phyloP scores from a whole-genome alignment of 1,139 yeast genomes.

The Blastobotrys malaysiensis region DNA sequence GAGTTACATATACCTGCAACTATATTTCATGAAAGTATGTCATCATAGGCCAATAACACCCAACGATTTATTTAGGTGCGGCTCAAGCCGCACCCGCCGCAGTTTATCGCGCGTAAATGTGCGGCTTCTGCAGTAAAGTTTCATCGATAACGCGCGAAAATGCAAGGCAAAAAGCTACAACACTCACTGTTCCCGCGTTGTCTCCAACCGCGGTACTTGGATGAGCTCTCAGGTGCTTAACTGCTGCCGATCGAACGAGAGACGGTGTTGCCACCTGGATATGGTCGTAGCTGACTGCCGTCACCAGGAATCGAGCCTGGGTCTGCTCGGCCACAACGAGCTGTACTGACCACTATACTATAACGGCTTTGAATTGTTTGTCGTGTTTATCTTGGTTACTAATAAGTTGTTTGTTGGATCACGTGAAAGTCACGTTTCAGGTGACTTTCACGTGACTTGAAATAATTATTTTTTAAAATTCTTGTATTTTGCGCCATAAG shows the following conservation, averaged over 20 bases:
- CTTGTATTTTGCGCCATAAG: neutral
- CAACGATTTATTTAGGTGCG: neutral
- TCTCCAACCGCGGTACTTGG: too few species aligned
- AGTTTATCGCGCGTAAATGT: too few species aligned
- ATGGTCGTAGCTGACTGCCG: too few species aligned
- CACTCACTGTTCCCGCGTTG: too few species aligned
- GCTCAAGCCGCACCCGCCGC: neutral
- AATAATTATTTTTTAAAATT: too few species aligned
- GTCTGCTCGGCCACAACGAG: conserved; percentile 38
- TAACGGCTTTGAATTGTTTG: conserved; percentile 18
- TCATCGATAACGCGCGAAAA: neutral
- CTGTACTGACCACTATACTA: conserved; percentile 31
- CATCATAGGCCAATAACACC: too few species aligned
- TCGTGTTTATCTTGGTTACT: neutral
- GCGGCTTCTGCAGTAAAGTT: neutral
- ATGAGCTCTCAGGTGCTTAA: too few species aligned
- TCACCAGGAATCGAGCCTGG: conserved; percentile 33
- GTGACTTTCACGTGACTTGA: neutral
- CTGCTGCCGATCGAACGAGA: too few species aligned
- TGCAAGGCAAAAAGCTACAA: neutral
- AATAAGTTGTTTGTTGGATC: neutral
- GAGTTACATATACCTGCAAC: too few species aligned
- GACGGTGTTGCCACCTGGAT: too few species aligned
- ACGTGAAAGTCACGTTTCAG: neutral
- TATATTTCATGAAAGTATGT: too few species aligned